phyloP scores from a whole-genome alignment of 768 basidiomycete genomes.

The Flagelloscypha sp. region DNA sequence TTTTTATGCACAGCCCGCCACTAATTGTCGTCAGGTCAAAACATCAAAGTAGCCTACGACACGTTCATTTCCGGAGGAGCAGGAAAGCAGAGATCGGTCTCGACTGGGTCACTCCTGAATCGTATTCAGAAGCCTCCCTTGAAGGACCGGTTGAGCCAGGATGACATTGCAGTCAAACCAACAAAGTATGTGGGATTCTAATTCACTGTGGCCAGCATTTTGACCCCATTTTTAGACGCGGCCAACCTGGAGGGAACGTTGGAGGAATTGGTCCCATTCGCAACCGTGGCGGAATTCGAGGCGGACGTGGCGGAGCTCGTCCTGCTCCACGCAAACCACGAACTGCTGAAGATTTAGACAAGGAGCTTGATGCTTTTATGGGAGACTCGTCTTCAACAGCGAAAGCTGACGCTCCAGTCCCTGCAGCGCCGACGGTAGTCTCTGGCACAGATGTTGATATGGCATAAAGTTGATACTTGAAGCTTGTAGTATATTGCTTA shows the following conservation, averaged over 20 bases:
- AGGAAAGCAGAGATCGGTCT: constrained; percentile 40
- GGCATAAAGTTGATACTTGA: constrained; percentile 30
- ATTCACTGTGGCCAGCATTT: neutral
- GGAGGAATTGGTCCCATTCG: constrained; percentile 39
- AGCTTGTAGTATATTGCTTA: too few relatives aligned
- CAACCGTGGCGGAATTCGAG: constrained; percentile 19
- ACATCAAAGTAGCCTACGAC: constrained; percentile 66
- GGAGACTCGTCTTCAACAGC: constrained; percentile 37
- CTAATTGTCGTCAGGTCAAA: constrained; percentile 47
- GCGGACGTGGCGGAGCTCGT: constrained; percentile 22
- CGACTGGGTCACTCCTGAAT: constrained; percentile 58
- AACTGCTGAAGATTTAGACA: constrained; percentile 79
- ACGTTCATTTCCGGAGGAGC: constrained; percentile 32
- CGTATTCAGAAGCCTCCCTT: constrained; percentile 72
- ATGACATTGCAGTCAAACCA: constrained; percentile 29
- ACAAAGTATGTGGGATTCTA: constrained; percentile 31
- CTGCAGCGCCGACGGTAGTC: constrained; percentile 10
- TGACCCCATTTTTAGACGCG: neutral
- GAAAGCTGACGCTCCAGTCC: constrained; percentile 13
- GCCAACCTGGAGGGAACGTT: neutral
- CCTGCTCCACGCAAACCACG: constrained; percentile 44
- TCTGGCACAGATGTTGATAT: constrained; percentile 45
- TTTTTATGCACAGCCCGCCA: constrained; percentile 2
- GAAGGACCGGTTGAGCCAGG: constrained; percentile 50
- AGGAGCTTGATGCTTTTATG: constrained; percentile 85